Base-by-base conservation (phyloP, 2,329 filamentous ascomycete genomes). In the Colletotrichum plurivorum region DNA sequence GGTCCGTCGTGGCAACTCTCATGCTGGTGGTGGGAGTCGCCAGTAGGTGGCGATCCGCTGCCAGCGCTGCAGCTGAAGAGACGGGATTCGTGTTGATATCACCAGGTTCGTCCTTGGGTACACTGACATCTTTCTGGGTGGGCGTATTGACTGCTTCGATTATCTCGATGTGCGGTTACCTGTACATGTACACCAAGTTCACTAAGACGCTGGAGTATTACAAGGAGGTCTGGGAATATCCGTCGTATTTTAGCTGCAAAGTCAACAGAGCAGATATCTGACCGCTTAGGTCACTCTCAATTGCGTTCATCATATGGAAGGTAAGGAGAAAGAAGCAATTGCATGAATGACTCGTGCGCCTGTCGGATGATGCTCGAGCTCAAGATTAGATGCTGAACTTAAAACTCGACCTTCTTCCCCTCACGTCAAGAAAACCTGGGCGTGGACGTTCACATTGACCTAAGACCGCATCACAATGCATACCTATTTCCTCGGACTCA, bases 171-270 rank as follows among this genome's bases (percentile, higher is more conserved):
- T 31, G 56, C 3, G 51, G 27, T 8, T 66, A 49, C 15, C 0
- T 66, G 0, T 61, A 43, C 16, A 8, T 66, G 7, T 54, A 66
- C 12, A 10, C 56, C 7, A 54, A 13, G n/a, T 66, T 66, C 22
- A 45, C 63, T 1, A 49, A 49, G 6, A 66, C 56, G 10, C 27
- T 66, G 56, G 56, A 54, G 39, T 66, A 66, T 16, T 49, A 66
- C 16, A 41, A 48, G 27, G 63, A 66, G n/a, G 56, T 61, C 3
- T 66, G 63, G 56, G 56, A 66, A 18, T 66, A 61, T 43, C 56
- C 63, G 5, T 61, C 63, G 2, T 66, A 60, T 13, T 66, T 55
- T 18, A 48, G 41, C 41, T 55, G 49, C 6, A 61, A 66, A 27
- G 48, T 36, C 10, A 61, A 61, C 10, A 54, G 63, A 20, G 20